Percentiles rank a stretch among this genome's conserved stretches.
Conservation (phyloP, 208 protist genomes). For the Porcisia deanei region DNA sequence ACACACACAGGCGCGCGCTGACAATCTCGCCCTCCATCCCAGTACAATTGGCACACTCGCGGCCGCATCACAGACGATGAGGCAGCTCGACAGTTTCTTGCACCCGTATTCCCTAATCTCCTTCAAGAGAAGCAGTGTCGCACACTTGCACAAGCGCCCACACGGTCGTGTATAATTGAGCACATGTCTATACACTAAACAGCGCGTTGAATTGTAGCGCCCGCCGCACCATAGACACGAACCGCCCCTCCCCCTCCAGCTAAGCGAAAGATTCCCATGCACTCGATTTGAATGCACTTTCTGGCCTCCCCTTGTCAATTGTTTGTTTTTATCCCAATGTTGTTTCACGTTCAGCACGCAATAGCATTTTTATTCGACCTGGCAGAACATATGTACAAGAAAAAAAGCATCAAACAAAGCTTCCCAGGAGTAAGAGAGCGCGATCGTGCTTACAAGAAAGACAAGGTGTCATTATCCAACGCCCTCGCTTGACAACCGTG, state of each 20-base stretch:
- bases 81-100: background rate
- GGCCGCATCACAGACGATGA: background rate
- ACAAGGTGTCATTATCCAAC: too few relatives aligned
- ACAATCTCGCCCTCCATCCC: background rate
- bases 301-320: background rate
- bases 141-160: background rate
- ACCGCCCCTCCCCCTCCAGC: too few relatives aligned
- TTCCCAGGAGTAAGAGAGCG: too few relatives aligned
- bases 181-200: background rate
- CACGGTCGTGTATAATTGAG: too few relatives aligned
- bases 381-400: too few relatives aligned
- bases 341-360: background rate
- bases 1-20: background rate
- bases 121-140: background rate
- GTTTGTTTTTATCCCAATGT: background rate
- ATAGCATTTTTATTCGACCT: background rate
- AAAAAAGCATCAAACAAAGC: too few relatives aligned
- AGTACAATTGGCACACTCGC: background rate
- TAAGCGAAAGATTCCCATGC: background rate
- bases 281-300: background rate
- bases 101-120: background rate
- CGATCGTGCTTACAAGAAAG: background rate
- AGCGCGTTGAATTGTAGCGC: background rate
- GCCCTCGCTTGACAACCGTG: background rate
- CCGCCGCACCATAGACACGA: background rate